Base-by-base conservation (phyloP, 805 yeast genomes). In the Ascoidea rubescens region DNA sequence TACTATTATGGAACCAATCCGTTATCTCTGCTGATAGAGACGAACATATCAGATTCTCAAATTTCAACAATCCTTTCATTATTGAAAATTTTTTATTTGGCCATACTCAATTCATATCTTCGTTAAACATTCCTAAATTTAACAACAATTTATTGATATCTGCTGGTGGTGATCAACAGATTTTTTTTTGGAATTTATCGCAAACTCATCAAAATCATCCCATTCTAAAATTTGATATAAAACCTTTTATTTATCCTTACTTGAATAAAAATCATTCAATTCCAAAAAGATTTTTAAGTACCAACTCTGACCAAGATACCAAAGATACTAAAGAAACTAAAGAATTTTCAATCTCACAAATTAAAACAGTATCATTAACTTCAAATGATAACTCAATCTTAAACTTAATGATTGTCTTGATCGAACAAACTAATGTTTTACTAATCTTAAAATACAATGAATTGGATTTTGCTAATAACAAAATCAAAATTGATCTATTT, bases 21-120 rank as follows among this genome's bases (percentile, higher is more conserved):
- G 64, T 90, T 14, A 72, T 91, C 52, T 81, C 95, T 1, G 80
- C 90, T 45, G 99, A 93, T 69, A 77, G 99, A 67, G 99, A 93
- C 67, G 99, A 93, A 67, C 99, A 95, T 66, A 84, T 93, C 56
- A 77, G 95, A 64, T 73, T 93, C 16, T 78, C 96, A 2, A 75
- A 79, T 57, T 88, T 76, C 60, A 98, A 97, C 1, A 75, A 82
- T 56, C 71, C 90, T 4, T 87, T 72, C 59, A 78, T 89, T 31
- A 82, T 95, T 51, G 84, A 88, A 56, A 77, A 80, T 59, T 89
- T 87, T 80, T 71, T 90, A 51, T 87, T 87, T 64, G 97, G 96
- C 4, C 97, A 91, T 64, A 71, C 72, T 47, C 85, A 88, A 65
- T 95, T 88, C 58, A 82, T 93, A 7, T 83, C 96, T 1, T 70